phyloP scores from a whole-genome alignment of 148 eudicot genomes.

The Chenopodium formosanum region DNA sequence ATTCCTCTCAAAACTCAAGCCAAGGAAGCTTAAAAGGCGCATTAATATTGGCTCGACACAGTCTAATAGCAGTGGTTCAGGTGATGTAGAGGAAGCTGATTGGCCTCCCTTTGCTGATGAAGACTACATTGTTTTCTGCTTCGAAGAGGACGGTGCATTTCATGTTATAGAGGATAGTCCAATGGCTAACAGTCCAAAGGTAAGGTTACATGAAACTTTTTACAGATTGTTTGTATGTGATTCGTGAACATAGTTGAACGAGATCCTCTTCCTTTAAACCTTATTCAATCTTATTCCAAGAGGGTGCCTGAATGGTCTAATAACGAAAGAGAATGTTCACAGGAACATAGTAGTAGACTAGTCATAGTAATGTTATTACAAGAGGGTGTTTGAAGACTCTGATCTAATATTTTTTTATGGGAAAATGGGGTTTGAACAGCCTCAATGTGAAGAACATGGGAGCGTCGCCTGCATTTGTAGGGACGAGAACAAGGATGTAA shows the following conservation, averaged over 20 bases:
- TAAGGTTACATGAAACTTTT: neutral
- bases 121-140: conserved; percentile 77
- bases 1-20: conserved; percentile 34
- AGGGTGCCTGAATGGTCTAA: neutral
- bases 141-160: conserved; percentile 63
- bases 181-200: conserved; percentile 33
- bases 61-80: conserved; percentile 34
- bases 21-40: conserved; percentile 41
- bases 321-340: neutral
- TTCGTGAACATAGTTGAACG: neutral
- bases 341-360: neutral
- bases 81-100: conserved; percentile 36
- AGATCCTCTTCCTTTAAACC: neutral
- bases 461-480: conserved; percentile 20
- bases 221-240: neutral
- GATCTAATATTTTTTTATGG: conserved; percentile 3
- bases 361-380: neutral
- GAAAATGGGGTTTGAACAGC: conserved; percentile 21
- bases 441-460: conserved; percentile 31
- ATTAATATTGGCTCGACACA: conserved; percentile 38
- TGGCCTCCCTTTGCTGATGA: conserved; percentile 61
- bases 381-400: neutral
- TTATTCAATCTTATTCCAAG: too few species aligned
- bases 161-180: conserved; percentile 52
- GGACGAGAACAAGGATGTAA: conserved; percentile 23